Evolutionary conservation across 2,329 filamentous ascomycete species (phyloP), one percentile per base, ranked within the genome.

Genomic region (Ophiocordyceps robertsii): DNA sequence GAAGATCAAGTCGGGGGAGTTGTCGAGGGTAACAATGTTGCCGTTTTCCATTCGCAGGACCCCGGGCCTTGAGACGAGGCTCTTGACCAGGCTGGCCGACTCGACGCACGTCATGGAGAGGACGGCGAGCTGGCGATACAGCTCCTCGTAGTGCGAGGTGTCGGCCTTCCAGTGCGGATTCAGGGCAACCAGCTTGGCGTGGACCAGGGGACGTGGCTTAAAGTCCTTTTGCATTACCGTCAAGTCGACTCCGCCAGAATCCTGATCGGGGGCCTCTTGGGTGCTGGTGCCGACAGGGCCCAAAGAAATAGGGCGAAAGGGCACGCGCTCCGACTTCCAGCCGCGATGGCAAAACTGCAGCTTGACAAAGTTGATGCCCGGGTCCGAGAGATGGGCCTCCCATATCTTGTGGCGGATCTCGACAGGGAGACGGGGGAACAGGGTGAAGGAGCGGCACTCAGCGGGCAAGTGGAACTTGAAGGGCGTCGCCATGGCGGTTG

Each of bases 381-480:
- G 58, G 10, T 55, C 50, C 2, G 51, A 46, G 10, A 64, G 44
- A 19, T 55, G 53, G 17, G 41, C 38, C 33, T 53, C 53, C 61
- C 61, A 64, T 42, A 64, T 60, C 32, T 56, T 52, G 27, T 56
- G 50, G 29, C 61, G 60, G 9, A 64, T 51, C 42, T 64, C 61
- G 3, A 54, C 44, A 1, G 61, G 61, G n/a, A 64, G 46, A n/a
- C 46, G 51, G 13, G 48, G 29, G 42, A 64, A 64, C 4, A 49
- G 53, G 3, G 47, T 39, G 43, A 64, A 64, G 24, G 41, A 50
- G 31, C 58, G 57, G 21, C 49, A 62, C 27, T 51, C 44, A 17
- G 51, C 41, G 6, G 59, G 60, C 29, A 63, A 49, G 6, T 56
- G 33, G 39, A 63, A 64, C 30, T 53, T 60, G 43, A 62, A n/a